These are phyloP conservation scores for Phoma sp. DNA, from an alignment of 2,329 filamentous ascomycete genomes.

Conservation along the genomic window DNA sequence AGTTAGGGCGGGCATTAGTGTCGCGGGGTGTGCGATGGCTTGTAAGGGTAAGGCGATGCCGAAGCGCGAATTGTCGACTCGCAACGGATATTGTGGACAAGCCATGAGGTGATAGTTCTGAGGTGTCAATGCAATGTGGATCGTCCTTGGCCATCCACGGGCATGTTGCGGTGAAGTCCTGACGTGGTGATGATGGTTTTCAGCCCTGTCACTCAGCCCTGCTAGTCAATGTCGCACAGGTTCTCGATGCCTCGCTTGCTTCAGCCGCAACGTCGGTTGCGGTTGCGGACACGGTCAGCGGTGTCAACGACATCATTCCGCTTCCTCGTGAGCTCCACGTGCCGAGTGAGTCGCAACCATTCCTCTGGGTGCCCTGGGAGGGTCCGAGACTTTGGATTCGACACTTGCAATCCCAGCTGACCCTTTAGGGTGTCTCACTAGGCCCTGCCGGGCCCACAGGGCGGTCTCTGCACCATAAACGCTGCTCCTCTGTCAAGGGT, in stretches of 20 bases:
- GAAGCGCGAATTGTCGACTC: neutral
- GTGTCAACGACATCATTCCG: slow-evolving; percentile 6
- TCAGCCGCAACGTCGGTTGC: slow-evolving; percentile 13
- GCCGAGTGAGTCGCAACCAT: slow-evolving; percentile 1
- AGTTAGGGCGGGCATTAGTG: neutral
- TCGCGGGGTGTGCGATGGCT: slow-evolving; percentile 19
- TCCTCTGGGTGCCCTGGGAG: slow-evolving; percentile 1
- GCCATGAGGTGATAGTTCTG: neutral
- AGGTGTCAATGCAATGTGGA: neutral
- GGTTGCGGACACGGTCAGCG: neutral
- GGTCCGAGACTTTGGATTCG: slow-evolving; percentile 10
- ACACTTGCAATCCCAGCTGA: slow-evolving; percentile 17
- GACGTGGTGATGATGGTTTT: neutral
- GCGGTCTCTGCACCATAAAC: slow-evolving; percentile 10
- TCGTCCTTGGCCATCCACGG: neutral
- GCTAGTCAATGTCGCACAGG: neutral
- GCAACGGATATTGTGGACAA: neutral
- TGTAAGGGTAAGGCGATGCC: slow-evolving; percentile 15
- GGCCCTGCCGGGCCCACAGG: slow-evolving; percentile 8
- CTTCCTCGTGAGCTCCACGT: slow-evolving; percentile 11
- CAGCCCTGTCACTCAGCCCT: slow-evolving; percentile 1
- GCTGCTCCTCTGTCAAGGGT: slow-evolving; percentile 13
- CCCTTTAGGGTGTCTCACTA: slow-evolving; percentile 3
- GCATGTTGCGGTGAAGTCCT: neutral
- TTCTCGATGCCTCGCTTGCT: slow-evolving; percentile 7